Percentiles rank a stretch among this genome's conserved stretches.
Conservation (phyloP, 805 yeast genomes). For the Metschnikowia cubensis region DNA sequence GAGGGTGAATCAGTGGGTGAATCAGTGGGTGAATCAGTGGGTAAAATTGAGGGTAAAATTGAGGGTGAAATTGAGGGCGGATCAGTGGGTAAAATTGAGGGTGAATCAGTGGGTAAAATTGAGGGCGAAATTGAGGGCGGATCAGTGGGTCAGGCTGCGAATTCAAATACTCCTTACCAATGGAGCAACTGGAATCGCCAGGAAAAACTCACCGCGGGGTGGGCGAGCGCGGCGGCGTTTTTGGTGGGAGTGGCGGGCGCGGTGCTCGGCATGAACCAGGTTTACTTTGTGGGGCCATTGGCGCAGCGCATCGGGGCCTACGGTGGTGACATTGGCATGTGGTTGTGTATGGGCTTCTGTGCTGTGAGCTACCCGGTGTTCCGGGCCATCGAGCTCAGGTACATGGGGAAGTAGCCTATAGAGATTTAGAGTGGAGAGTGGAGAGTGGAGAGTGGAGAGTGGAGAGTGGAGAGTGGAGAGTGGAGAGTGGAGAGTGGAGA, state of each 20-base stretch:
- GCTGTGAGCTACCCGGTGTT: slow-evolving; percentile 16
- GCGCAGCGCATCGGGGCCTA: slow-evolving; percentile 14
- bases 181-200: slow-evolving; percentile 31
- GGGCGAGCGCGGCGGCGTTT: slow-evolving; percentile 15
- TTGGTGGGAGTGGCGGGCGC: slow-evolving; percentile 19
- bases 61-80: no score
- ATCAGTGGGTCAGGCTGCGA: no score
- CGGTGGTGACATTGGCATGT: slow-evolving; percentile 23
- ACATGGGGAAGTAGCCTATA: slow-evolving; percentile 10
- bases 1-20: no score
- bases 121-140: no score
- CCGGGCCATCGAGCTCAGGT: slow-evolving; percentile 15
- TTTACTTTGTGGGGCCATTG: slow-evolving; percentile 19
- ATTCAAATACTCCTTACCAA: slow-evolving; percentile 17
- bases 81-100: no score
- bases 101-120: no score
- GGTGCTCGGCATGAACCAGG: slow-evolving; percentile 22
- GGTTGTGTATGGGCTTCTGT: slow-evolving; percentile 19
- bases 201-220: slow-evolving; percentile 19
- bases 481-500: no score
- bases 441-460: no score
- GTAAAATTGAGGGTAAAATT: no score
- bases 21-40: no score
- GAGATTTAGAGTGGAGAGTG: no score
- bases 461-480: no score